These are phyloP conservation scores for Collybia nuda DNA, from an alignment of 768 basidiomycete species.

Conservation along the genomic window DNA sequence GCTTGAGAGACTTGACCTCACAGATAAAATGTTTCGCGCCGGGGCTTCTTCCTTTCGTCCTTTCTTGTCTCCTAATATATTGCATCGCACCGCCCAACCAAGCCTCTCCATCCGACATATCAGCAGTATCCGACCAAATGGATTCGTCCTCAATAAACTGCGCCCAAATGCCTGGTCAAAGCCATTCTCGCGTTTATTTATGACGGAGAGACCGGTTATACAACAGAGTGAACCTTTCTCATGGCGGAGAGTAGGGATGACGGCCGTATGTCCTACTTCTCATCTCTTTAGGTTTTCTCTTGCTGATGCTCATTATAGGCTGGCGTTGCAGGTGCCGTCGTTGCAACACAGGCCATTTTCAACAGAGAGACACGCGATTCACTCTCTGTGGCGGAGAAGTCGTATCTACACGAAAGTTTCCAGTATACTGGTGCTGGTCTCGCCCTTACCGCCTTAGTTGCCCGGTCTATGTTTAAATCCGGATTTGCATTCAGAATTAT, in stretches of 20 bases:
- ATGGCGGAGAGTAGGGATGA: conserved; percentile 41
- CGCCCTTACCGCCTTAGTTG: conserved; percentile 72
- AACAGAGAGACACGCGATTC: conserved; percentile 80
- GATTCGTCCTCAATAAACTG: no score
- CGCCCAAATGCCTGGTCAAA: no score
- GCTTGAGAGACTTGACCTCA: no score
- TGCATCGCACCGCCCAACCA: no score
- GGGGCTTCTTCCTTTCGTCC: no score
- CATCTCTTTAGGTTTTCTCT: background rate
- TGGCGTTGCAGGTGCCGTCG: conserved; percentile 68
- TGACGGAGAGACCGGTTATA: conserved; percentile 41
- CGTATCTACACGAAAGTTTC: conserved; percentile 75
- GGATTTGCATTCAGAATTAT: conserved; percentile 73
- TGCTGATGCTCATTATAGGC: conserved; percentile 38
- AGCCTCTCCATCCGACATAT: no score
- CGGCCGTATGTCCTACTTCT: conserved; percentile 40
- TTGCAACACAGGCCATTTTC: conserved; percentile 62
- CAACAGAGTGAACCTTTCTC: conserved; percentile 30
- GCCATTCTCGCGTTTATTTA: conserved; percentile 39
- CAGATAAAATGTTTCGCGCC: no score
- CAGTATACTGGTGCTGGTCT: conserved; percentile 84
- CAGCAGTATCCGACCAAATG: no score
- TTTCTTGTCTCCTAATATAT: no score
- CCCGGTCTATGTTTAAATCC: conserved; percentile 72
- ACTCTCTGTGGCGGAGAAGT: conserved; percentile 59